Base-by-base conservation (phyloP, 1,284 basidiomycete species). In the Sphagnurus paluster region DNA sequence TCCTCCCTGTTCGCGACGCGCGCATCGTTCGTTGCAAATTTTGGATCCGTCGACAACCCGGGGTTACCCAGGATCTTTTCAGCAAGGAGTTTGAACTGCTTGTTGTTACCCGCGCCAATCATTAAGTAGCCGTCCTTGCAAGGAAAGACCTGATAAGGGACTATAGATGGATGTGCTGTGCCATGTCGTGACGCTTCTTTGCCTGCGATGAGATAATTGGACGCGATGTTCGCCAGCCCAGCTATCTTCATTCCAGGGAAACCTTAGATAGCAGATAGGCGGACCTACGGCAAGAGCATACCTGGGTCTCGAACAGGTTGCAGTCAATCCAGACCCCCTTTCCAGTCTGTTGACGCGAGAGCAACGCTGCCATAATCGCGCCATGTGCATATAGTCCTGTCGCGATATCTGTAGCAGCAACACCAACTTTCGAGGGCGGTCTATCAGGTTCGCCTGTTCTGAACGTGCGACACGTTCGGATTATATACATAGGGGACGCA, bases 321-420 rank as follows among this genome's bases (percentile, higher is more conserved):
- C 86, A 89, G 59, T 98, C 95, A 43, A 98, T 90, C 80, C 89
- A 90, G 7, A 89, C 83, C 1, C 94, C 95, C 59, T 88, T 76
- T 3, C 93, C 93, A 0, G 94, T 97, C 62, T 87, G 80, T 46
- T 83, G 77, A 17, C 92, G 77, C 11, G 90, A 92, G 48, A 94
- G 63, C 9, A 98, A 71, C 0, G 87, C 93, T 2, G 95, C 94
- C 78, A 98, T 86, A 52, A 98, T 88, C 2, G 93, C 93, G 0
- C 92, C 91, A 50, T 96, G 92, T 2, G 93, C 84, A 65, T 96
- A 97, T n/a, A 98, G 76, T 0, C 95, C 91, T 5, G 92, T 94
- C 17, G 91, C 89, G 47, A 97, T 80, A 66, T 98, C 94, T 14
- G 93, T 95, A 14, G 87, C 86, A 0, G 93, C 93, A 11, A 95